Evolutionary conservation across 2,329 filamentous ascomycete species (phyloP).

Genomic region (Xylaria digitata): DNA sequence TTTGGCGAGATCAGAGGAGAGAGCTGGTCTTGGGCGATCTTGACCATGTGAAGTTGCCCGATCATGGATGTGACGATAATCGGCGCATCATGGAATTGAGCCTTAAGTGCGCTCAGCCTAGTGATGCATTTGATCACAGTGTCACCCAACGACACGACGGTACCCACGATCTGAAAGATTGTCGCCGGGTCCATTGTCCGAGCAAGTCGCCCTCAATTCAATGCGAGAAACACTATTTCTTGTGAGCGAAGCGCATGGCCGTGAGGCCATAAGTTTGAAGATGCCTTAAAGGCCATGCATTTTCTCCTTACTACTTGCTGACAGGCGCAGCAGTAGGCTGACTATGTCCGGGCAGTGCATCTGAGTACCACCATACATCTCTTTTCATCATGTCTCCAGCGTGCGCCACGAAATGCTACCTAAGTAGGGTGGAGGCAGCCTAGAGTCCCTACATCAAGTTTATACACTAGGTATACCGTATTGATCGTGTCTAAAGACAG

Average conservation of each 20-base stretch:
- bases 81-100: slow-evolving; percentile 36
- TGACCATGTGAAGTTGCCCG: slow-evolving; percentile 38
- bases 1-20: slow-evolving; percentile 19
- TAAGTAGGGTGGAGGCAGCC: too few relatives aligned
- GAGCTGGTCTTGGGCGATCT: slow-evolving; percentile 35
- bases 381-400: too few relatives aligned
- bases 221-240: not conserved
- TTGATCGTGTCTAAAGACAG: too few relatives aligned
- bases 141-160: slow-evolving; percentile 36
- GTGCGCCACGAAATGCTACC: too few relatives aligned
- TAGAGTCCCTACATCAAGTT: too few relatives aligned
- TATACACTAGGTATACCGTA: too few relatives aligned
- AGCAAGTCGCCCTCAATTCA: not conserved
- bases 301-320: not conserved
- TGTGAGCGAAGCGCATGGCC: not conserved
- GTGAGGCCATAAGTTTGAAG: not conserved
- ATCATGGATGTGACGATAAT: slow-evolving; percentile 39
- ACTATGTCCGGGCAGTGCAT: not conserved
- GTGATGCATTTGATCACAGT: slow-evolving; percentile 37
- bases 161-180: slow-evolving; percentile 37
- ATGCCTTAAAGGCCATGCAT: not conserved
- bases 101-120: slow-evolving; percentile 34
- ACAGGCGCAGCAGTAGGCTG: slow-evolving; percentile 15
- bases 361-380: not conserved
- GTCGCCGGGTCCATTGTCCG: slow-evolving; percentile 36